Evolutionary conservation across 2,329 filamentous ascomycete species (phyloP), one percentile per base, ranked within the genome.

Genomic region (Sordariomycetes sp.): DNA sequence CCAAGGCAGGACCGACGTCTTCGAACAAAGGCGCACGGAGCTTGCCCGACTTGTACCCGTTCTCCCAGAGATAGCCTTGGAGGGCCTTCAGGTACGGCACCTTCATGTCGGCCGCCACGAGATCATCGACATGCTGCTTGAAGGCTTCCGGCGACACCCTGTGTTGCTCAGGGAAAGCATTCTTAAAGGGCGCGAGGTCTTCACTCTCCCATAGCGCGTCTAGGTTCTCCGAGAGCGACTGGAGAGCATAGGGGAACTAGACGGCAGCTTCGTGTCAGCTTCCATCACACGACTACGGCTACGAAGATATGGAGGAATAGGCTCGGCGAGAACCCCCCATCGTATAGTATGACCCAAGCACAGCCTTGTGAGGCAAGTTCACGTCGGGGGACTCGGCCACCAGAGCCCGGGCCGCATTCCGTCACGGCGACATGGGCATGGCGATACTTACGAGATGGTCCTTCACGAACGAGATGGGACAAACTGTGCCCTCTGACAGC

Each of bases 381-480:
- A n/a, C 16, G 16, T 46, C 7, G 16, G 18, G 18, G 40, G n/a
- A 46, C 16, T 16, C n/a, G 11, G 16, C 5, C 14, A n/a, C 6
- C 7, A 40, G 34, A 40, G n/a, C 16, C 6, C 40, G 40, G 16
- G 18, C 7, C 40, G 11, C 16, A 46, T 46, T n/a, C 18, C 16
- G 7, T 46, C 8, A n/a, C n/a, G 4, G 28, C 28, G 40, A 16
- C 16, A 46, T 22, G 46, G n/a, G 46, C 20, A 50, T 50, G 34
- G 7, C 24, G 24, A 35, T 61, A 74, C 87, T 81, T 83, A 92
- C 89, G 75, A 92, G 76, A 63, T 89, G 83, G 70, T 91, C 86
- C 74, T 89, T 89, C 72, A 92, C 89, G 72, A 92, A 92, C 65
- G 86, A 89, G 69, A 92, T 90, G 65, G 87, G 87, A 71, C 88